These are phyloP conservation scores for Lumnitzera racemosa DNA, from an alignment of 345 rosid genomes.

Conservation along the genomic window DNA sequence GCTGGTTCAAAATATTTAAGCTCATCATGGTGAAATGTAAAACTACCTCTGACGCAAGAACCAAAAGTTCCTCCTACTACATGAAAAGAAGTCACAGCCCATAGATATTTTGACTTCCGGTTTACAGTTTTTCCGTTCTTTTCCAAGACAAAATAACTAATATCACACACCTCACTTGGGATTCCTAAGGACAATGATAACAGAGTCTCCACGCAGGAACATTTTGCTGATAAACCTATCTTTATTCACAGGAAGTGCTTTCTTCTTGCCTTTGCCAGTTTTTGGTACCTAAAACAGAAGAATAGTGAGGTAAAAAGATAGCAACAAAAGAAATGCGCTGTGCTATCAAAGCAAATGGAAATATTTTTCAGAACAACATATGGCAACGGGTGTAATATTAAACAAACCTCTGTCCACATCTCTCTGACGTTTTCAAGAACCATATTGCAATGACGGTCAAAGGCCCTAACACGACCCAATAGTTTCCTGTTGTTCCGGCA, in stretches of 20 bases:
- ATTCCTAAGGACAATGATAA: conserved; percentile 90
- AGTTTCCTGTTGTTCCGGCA: conserved; percentile 87
- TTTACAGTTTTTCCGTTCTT: no score
- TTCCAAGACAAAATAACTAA: no score
- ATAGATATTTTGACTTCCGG: no score
- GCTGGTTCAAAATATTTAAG: no score
- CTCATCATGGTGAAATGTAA: no score
- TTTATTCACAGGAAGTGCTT: conserved; percentile 85
- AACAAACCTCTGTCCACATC: conserved; percentile 96
- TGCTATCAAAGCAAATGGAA: background rate
- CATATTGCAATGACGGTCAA: conserved; percentile 98
- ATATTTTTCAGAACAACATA: background rate
- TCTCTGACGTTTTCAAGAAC: conserved; percentile 98
- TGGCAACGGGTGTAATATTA: background rate
- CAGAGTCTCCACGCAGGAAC: conserved; percentile 98
- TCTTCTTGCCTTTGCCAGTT: conserved; percentile 98
- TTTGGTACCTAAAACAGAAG: conserved; percentile 56
- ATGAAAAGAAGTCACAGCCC: background rate
- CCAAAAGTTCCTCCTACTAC: background rate
- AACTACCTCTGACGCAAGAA: background rate
- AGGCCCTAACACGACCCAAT: conserved; percentile 90
- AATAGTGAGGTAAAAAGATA: background rate
- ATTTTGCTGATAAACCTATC: conserved; percentile 96
- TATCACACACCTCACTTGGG: conserved; percentile 46
- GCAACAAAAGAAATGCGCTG: background rate